Evolutionary conservation across 2,329 filamentous ascomycete genomes (phyloP).

Genomic region (Nemania sp.): DNA sequence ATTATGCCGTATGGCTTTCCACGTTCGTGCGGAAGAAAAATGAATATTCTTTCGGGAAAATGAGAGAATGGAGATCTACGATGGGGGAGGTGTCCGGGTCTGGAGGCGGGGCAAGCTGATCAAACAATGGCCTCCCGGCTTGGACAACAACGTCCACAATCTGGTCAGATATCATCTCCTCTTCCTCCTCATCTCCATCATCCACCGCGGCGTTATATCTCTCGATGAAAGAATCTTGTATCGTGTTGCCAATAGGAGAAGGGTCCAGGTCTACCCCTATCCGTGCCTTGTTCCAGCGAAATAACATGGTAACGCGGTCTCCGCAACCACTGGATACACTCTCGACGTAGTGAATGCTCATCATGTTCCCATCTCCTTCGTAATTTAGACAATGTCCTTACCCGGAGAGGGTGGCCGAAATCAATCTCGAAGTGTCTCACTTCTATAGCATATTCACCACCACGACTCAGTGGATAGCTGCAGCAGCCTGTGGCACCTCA

Average conservation of each 20-base stretch:
- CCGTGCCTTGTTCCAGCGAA: constrained; percentile 28
- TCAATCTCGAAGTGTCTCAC: too few relatives aligned
- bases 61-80: constrained; percentile 25
- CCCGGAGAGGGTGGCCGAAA: too few relatives aligned
- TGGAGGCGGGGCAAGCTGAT: constrained; percentile 23
- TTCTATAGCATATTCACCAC: too few relatives aligned
- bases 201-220: constrained; percentile 25
- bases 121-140: constrained; percentile 22
- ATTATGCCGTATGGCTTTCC: constrained; percentile 9
- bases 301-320: constrained; percentile 23
- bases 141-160: constrained; percentile 17
- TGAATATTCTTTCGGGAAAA: constrained; percentile 26
- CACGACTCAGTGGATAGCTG: too few relatives aligned
- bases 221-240: constrained; percentile 25
- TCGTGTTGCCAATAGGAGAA: constrained; percentile 17
- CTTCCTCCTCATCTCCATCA: constrained; percentile 19
- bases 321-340: constrained; percentile 19
- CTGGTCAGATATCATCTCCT: constrained; percentile 21
- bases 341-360: constrained; percentile 22
- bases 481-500: too few relatives aligned
- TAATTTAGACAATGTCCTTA: too few relatives aligned
- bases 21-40: constrained; percentile 18
- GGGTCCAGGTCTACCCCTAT: constrained; percentile 22
- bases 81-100: neutral
- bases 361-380: constrained; percentile 16